These are phyloP conservation scores for Verticillium tricorpus DNA, from an alignment of 2,329 filamentous ascomycete genomes.

Conservation along the genomic window DNA sequence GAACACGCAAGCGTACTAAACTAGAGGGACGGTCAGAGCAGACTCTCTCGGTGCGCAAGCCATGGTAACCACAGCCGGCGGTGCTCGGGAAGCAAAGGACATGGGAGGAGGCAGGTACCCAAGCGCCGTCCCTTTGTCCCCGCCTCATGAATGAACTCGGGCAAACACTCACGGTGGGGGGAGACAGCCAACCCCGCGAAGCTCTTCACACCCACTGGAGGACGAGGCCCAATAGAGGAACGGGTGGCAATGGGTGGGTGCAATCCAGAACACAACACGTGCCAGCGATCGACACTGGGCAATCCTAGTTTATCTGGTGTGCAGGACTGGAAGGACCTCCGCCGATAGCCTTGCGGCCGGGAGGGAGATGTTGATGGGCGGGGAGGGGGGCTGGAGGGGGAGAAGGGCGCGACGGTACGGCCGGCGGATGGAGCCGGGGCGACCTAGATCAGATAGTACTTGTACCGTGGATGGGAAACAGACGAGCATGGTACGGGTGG, in stretches of 20 bases:
- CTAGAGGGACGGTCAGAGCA: neutral
- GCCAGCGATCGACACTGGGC: neutral
- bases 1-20: neutral
- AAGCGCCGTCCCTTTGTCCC: neutral
- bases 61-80: neutral
- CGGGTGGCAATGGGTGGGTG: neutral
- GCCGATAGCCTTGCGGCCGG: neutral
- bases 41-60: neutral
- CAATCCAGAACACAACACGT: neutral
- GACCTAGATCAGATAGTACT: neutral
- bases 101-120: neutral
- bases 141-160: neutral
- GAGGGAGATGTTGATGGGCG: neutral
- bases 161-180: neutral
- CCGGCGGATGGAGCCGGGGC: neutral
- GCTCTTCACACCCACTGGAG: neutral
- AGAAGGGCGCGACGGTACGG: neutral
- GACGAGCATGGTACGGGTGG: neutral
- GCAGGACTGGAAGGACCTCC: neutral
- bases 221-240: neutral
- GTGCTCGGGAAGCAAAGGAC: neutral
- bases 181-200: neutral
- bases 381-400: neutral
- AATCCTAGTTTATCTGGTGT: neutral
- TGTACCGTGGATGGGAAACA: neutral